Conservation (phyloP, 2,329 filamentous ascomycete species). For the Ascochyta koolunga region DNA sequence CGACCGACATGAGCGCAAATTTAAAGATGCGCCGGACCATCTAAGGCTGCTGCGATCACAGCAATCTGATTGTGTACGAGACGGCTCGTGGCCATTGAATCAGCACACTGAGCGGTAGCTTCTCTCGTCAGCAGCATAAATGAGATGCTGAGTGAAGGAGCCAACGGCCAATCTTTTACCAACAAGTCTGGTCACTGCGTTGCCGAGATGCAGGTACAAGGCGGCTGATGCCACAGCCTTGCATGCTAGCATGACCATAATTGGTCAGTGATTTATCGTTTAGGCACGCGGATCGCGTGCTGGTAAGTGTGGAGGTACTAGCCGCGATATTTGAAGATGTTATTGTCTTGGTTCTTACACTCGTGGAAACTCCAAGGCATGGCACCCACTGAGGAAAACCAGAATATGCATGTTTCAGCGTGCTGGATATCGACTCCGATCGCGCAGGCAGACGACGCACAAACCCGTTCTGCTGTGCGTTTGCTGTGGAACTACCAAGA, state of each 20-base stretch:
- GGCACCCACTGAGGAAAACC: not conserved
- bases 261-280: conserved; percentile 26
- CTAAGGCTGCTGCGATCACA: not conserved
- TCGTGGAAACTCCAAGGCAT: not conserved
- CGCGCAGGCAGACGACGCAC: not conserved
- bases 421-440: not conserved
- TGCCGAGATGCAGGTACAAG: conserved; percentile 32
- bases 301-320: conserved; percentile 22
- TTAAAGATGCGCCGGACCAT: not conserved
- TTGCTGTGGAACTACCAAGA: conserved; percentile 1
- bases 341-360: conserved; percentile 12
- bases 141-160: conserved; percentile 9
- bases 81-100: not conserved
- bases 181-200: conserved; percentile 11
- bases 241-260: conserved; percentile 17
- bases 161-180: conserved; percentile 25
- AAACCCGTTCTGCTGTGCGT: not conserved
- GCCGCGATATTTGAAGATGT: conserved; percentile 18
- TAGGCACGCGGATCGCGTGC: conserved; percentile 17
- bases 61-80: not conserved
- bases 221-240: conserved; percentile 22
- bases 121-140: conserved; percentile 11
- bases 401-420: not conserved
- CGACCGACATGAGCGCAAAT: not conserved
- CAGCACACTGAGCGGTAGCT: not conserved